Evolutionary conservation across 306 rosid species (phyloP), one percentile per base, ranked within the genome.

Genomic region (Vicia faba): DNA sequence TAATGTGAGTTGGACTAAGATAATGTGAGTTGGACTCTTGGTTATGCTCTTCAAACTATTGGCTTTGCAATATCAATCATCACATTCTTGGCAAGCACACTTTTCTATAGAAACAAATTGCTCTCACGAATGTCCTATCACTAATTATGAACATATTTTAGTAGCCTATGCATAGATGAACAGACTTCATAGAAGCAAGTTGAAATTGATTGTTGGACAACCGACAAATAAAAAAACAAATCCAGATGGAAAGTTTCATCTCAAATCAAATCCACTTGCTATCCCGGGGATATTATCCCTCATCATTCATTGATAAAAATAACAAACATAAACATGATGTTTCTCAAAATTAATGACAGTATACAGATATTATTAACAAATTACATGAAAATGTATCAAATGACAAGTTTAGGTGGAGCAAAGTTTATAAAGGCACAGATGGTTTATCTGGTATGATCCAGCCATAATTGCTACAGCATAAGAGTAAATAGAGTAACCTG

Each of bases 331-430:
- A 71, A 20, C 69, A 50, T 59, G 54, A 71, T 40, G 70, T 55
- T 57, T 50, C 16, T 63, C 59, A 68, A 45, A 68, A 54, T 68
- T 69, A 73, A 78, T 26, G 70, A 55, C 48, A 77, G 61, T 60
- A 33, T 64, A 55, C 64, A 80, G 44, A 75, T 68, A 63, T 70
- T 82, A 84, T 78, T 78, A 66, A 79, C 83, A 81, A 81, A 78
- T 84, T 78, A 62, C 67, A 43, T 1, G 48, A 65, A 78, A 60
- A 74, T 53, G 73, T 48, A 62, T 11, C 64, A 75, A 61, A 75
- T 43, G 62, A 81, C 41, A 61, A 69, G 43, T 70, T 38, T 54
- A 61, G 61, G 48, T 20, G 38, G 38, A 66, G 67, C 80, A 60
- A 12, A 46, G 13, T 69, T 67, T 55, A 69, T 51, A 44, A 29